phyloP scores from a whole-genome alignment of 108 stramenopile genomes.

The Discostella stelligeroides region DNA sequence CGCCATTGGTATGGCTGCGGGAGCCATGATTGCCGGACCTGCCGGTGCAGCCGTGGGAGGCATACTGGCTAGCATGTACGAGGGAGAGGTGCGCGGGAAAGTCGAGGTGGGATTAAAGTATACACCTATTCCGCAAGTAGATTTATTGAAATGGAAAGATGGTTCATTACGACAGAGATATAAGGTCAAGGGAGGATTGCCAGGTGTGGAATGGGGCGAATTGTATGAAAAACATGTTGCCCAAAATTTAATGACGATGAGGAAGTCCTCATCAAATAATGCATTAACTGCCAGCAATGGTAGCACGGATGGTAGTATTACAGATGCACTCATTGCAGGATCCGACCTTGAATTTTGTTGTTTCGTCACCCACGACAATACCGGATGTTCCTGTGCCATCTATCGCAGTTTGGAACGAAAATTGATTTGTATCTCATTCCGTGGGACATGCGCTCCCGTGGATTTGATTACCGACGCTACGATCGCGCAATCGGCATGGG shows the following conservation, averaged over 20 bases:
- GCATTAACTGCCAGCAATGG: not conserved
- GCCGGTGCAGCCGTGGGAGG: conserved; percentile 85
- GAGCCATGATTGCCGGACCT: conserved; percentile 80
- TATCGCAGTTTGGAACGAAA: conserved; percentile 69
- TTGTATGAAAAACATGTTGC: conserved; percentile 56
- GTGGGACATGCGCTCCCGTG: conserved; percentile 78
- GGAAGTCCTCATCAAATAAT: not conserved
- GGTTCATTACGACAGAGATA: conserved; percentile 35
- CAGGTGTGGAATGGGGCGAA: conserved; percentile 77
- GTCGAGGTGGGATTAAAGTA: conserved; percentile 64
- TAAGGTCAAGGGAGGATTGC: conserved; percentile 71
- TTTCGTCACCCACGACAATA: conserved; percentile 75
- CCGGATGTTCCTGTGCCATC: conserved; percentile 76
- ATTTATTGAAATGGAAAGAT: conserved; percentile 22
- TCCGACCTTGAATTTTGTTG: conserved; percentile 84
- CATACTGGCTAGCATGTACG: conserved; percentile 67
- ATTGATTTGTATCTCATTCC: conserved; percentile 75
- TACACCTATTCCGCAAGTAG: conserved; percentile 62
- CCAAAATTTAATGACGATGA: not conserved
- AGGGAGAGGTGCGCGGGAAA: conserved; percentile 74
- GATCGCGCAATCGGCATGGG: conserved; percentile 78
- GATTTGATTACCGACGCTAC: conserved; percentile 85
- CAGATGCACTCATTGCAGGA: conserved; percentile 16
- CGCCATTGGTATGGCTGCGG: conserved; percentile 66
- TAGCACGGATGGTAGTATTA: not conserved